phyloP scores from a whole-genome alignment of 768 basidiomycete genomes.

The Collybia sordida region DNA sequence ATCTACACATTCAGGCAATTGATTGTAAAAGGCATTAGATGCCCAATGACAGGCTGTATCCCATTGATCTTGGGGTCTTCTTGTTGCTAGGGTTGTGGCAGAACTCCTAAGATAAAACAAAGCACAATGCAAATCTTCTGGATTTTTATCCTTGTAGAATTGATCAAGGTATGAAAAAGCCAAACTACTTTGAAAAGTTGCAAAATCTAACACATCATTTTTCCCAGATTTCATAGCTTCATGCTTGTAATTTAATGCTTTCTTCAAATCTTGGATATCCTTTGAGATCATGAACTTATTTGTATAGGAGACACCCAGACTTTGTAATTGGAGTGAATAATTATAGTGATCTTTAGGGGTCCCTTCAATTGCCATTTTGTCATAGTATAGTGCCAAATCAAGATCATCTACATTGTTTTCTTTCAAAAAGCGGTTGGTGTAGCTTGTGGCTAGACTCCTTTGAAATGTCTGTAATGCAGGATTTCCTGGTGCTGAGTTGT shows the following conservation, averaged over 20 bases:
- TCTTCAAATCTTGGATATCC: background rate
- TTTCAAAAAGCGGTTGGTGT: background rate
- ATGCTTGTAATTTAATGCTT: background rate
- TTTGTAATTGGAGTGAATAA: background rate
- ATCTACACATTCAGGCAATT: background rate
- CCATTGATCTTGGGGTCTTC: slow-evolving; percentile 2
- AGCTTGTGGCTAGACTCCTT: background rate
- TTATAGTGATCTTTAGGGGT: background rate
- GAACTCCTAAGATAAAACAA: background rate
- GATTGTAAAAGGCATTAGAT: background rate
- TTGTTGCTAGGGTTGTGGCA: slow-evolving; percentile 6
- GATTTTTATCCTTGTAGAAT: background rate
- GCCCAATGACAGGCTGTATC: background rate
- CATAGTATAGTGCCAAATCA: background rate
- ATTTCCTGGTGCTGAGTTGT: background rate
- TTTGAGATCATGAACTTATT: background rate
- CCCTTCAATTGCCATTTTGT: background rate
- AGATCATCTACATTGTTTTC: background rate
- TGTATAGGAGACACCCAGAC: background rate
- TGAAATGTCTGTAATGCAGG: background rate
- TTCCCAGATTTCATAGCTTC: background rate
- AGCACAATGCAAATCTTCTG: slow-evolving; percentile 2
- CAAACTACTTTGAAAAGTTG: background rate
- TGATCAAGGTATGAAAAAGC: background rate
- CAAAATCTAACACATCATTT: background rate